Percentiles rank a stretch among this genome's conserved stretches.
These are phyloP conservation scores for Taphrina flavorubra DNA, from an alignment of 1,139 yeast species.

Conservation along the genomic window DNA sequence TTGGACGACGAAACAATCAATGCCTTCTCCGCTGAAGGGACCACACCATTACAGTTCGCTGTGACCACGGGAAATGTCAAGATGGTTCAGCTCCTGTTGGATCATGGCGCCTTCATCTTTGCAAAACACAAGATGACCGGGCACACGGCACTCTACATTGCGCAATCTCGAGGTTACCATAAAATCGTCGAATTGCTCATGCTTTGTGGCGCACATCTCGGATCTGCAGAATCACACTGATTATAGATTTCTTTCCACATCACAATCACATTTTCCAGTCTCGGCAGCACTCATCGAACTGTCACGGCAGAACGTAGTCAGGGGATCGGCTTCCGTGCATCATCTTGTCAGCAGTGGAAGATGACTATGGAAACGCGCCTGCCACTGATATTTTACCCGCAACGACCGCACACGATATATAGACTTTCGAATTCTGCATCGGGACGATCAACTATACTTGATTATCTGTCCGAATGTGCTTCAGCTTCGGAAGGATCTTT, in stretches of 20 bases:
- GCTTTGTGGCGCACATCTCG: slow-evolving; percentile 36
- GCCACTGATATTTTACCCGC: slow-evolving; percentile 5
- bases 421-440: not conserved
- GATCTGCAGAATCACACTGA: slow-evolving; percentile 13
- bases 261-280: too few relatives aligned
- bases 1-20: slow-evolving; percentile 31
- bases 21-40: slow-evolving; percentile 22
- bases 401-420: slow-evolving; percentile 5
- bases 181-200: slow-evolving; percentile 4
- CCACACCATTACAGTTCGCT: slow-evolving; percentile 37
- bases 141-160: slow-evolving; percentile 30
- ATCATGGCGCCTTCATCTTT: slow-evolving; percentile 28
- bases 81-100: slow-evolving; percentile 12
- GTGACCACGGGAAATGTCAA: slow-evolving; percentile 9
- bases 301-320: too few relatives aligned
- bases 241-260: not conserved
- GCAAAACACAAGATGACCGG: slow-evolving; percentile 25
- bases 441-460: not conserved
- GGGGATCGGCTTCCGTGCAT: too few relatives aligned
- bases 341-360: too few relatives aligned
- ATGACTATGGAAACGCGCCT: not conserved
- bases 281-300: too few relatives aligned
- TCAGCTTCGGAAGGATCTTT: not conserved
- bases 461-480: not conserved
- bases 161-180: slow-evolving; percentile 1